phyloP scores from a whole-genome alignment of 768 basidiomycete species.

The Lentinula sp. region DNA sequence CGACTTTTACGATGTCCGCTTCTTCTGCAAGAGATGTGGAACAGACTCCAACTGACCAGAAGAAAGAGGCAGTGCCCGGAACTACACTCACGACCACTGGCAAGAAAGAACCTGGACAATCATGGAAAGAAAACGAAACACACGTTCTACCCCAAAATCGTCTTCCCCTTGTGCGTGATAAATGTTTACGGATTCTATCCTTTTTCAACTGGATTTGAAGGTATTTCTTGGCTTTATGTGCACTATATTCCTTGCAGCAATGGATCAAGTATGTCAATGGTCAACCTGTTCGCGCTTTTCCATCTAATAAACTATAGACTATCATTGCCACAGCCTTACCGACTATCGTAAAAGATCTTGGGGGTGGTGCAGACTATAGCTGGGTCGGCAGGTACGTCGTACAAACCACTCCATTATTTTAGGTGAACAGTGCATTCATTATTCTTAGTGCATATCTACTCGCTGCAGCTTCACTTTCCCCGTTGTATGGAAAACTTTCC shows the following conservation, averaged over 20 bases:
- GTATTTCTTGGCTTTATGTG: slow-evolving; percentile 25
- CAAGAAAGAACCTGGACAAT: slow-evolving; percentile 35
- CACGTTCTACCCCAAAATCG: slow-evolving; percentile 53
- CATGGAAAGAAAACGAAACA: slow-evolving; percentile 53
- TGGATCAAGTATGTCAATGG: slow-evolving; percentile 46
- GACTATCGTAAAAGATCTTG: slow-evolving; percentile 61
- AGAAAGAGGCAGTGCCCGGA: not conserved
- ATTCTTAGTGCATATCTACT: slow-evolving; percentile 66
- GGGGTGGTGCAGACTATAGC: slow-evolving; percentile 58
- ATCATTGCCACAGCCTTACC: slow-evolving; percentile 75
- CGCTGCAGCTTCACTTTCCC: slow-evolving; percentile 58
- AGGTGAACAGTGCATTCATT: not conserved
- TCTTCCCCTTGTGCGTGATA: slow-evolving; percentile 33
- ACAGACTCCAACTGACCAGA: not conserved
- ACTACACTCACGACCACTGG: not conserved
- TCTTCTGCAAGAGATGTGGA: not conserved
- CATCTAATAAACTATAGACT: slow-evolving; percentile 28
- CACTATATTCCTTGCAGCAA: slow-evolving; percentile 33
- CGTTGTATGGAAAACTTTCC: slow-evolving; percentile 75
- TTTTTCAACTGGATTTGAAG: slow-evolving; percentile 1
- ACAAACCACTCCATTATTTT: not conserved
- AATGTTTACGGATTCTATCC: slow-evolving; percentile 2
- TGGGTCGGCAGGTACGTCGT: slow-evolving; percentile 64
- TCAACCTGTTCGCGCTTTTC: not conserved
- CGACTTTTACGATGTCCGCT: slow-evolving; percentile 3